Evolutionary conservation across 768 basidiomycete genomes (phyloP).

Genomic region (Rhodotorula kratochvilovae): DNA sequence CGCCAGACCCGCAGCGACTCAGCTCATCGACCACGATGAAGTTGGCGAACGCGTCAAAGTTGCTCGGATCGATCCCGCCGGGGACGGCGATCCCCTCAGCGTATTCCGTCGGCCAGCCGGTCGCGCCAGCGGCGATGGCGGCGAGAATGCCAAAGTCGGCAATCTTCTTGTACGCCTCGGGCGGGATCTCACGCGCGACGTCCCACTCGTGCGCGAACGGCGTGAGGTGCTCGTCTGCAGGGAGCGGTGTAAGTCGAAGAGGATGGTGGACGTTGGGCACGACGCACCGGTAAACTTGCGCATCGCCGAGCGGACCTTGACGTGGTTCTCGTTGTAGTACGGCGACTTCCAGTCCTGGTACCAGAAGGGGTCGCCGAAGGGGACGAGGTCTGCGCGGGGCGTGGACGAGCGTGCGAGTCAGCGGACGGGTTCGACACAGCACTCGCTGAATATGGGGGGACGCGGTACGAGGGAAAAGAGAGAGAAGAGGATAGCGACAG

Average conservation of each 20-base stretch:
- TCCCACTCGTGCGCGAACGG: constrained; percentile 34
- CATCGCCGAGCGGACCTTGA: constrained; percentile 33
- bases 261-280: too few species aligned
- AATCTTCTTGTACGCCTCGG: constrained; percentile 26
- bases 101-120: constrained; percentile 22
- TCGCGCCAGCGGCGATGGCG: constrained; percentile 19
- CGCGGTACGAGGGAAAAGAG: too few species aligned
- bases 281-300: constrained; percentile 34
- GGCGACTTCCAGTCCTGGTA: constrained; percentile 33
- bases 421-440: too few species aligned
- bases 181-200: constrained; percentile 24
- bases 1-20: constrained; percentile 23
- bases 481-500: too few species aligned
- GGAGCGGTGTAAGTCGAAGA: too few species aligned
- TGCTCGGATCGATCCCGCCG: constrained; percentile 22
- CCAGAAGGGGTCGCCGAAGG: constrained; percentile 25
- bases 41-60: constrained; percentile 36
- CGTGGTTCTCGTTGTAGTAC: constrained; percentile 41
- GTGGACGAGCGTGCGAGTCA: too few species aligned
- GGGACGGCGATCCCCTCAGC: constrained; percentile 19
- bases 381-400: neutral
- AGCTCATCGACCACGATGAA: constrained; percentile 19
- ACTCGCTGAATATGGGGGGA: too few species aligned
- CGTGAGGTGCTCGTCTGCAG: constrained; percentile 21
- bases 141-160: constrained; percentile 32